Base-by-base conservation (phyloP, 768 basidiomycete genomes). In the Glaciozyma antarctica region DNA sequence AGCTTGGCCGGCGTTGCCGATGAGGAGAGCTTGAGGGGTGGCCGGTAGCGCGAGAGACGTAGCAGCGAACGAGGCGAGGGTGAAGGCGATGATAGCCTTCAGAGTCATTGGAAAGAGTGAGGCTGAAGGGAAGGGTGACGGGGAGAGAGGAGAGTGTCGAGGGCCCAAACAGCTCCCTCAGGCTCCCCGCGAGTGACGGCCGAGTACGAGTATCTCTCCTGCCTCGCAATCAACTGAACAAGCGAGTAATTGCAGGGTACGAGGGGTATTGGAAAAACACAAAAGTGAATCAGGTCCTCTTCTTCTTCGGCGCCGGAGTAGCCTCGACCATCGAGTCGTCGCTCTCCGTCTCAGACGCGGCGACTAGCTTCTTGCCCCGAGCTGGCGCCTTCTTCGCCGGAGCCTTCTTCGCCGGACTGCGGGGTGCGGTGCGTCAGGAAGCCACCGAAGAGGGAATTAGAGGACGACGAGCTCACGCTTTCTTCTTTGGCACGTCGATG, bases 1-100 rank as follows among this genome's bases (percentile, higher is more conserved):
- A 66, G 67, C 64, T 73, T 73, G 43, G 72, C 70, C 72, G 75
- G 62, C 66, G 63, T 52, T 67, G 65, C 56, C 72, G 68, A 54
- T 41, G 38, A 41, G 38, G 38, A 13, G 38, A 41, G 38, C 38
- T 15, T 41, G 38, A 41, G 38, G 38, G 12, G 13, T 15, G 38
- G 38, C 38, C 38, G 38, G 38, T 15, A 41, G 38, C 38, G 38
- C 38, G 38, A 41, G 38, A 41, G 38, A 41, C 12, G 38, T 41
- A 41, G 38, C 38, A 41, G 38, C 38, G 38, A 41, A 12, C 13
- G 38, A 41, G 10, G 38, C 38, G 10, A 41, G 13, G 38, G 38
- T 41, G 12, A 41, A 13, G 12, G 38, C 38, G 38, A 41, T 41
- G 7, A 41, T 7, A 15, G 38, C 13, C 38, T 41, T 41, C 38